Evolutionary conservation across 306 rosid species (phyloP), one percentile per base, ranked within the genome.

Genomic region (Glycine latifolia): DNA sequence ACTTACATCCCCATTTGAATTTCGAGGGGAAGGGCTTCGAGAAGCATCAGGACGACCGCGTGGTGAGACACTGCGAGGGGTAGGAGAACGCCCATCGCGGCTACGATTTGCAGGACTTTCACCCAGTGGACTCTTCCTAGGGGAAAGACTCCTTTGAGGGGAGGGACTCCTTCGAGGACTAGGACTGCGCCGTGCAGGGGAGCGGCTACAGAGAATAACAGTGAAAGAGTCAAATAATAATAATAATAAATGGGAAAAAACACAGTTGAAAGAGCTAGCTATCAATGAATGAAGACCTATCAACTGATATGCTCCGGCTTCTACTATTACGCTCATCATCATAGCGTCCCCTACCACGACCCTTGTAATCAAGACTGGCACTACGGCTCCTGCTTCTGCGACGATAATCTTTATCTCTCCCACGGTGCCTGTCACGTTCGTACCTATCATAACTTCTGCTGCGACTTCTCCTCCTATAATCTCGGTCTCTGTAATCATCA

Each of bases 331-430:
- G 89, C 41, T 92, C 95, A 80, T 90, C 95, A 66, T 88, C 88
- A 75, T 91, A 85, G 44, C 86, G 92, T 2, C 87, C 90, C 81
- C 88, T 92, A 65, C 91, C 91, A 58, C 92, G 89, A 55, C 86
- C 82, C 80, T 79, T 92, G 81, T 90, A 85, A 85, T 84, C 96
- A 76, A 92, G 95, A 81, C 94, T 91, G 41, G 81, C 85, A 86
- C 96, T 94, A 5, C 77, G 85, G 89, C 97, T 94, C 87, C 91
- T 86, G 87, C 96, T 92, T 62, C 92, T 84, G 61, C 81, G 88
- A 35, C 78, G 86, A 83, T 72, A 71, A 67, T 88, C 93, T 70
- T 73, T 89, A 49, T 94, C 96, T 84, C 85, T 86, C 71, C 97
- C 87, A 3, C 89, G 88, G 79, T 86, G 72, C 85, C 90, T 85